Evolutionary conservation across 495 filamentous ascomycete species (phyloP).

Genomic region (Bryoglossum gracile): DNA sequence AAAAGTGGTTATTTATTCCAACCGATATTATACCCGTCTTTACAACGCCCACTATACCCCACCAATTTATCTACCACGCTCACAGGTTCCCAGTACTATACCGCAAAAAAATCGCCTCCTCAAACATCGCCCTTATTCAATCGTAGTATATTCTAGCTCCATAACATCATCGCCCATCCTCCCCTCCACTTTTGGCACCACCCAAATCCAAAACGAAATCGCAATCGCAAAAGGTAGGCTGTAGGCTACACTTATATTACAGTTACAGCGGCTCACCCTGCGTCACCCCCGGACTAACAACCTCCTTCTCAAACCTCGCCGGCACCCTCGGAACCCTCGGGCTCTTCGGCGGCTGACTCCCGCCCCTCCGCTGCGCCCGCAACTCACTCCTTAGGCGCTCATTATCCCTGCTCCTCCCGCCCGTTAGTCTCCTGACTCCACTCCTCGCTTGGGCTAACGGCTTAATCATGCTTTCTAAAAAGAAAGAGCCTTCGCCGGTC

Average conservation of each 20-base stretch:
- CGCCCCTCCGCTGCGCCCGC: slow-evolving; percentile 37
- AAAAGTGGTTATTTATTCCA: too few relatives aligned
- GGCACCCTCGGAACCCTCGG: slow-evolving; percentile 62
- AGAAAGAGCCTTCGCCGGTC: slow-evolving; percentile 44
- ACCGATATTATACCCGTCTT: too few relatives aligned
- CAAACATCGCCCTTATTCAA: too few relatives aligned
- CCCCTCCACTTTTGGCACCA: too few relatives aligned
- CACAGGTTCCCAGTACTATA: too few relatives aligned
- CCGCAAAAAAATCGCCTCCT: too few relatives aligned
- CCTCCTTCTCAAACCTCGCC: slow-evolving; percentile 39
- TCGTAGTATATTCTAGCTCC: too few relatives aligned
- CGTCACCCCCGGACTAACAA: slow-evolving; percentile 1
- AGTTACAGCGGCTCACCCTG: not conserved
- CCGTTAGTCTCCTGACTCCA: slow-evolving; percentile 61
- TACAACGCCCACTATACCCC: too few relatives aligned
- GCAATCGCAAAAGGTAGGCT: too few relatives aligned
- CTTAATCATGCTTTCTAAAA: slow-evolving; percentile 61
- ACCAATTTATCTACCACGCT: too few relatives aligned
- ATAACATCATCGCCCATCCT: too few relatives aligned
- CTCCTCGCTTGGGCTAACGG: slow-evolving; percentile 47
- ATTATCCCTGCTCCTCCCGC: slow-evolving; percentile 52
- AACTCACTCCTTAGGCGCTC: slow-evolving; percentile 54
- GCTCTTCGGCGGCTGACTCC: slow-evolving; percentile 34
- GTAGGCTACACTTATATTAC: too few relatives aligned
- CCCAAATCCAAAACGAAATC: not conserved